Percentiles rank a stretch among this genome's conserved stretches.
Conservation (phyloP, 345 rosid species). For the Chamaenerion angustifolium region DNA sequence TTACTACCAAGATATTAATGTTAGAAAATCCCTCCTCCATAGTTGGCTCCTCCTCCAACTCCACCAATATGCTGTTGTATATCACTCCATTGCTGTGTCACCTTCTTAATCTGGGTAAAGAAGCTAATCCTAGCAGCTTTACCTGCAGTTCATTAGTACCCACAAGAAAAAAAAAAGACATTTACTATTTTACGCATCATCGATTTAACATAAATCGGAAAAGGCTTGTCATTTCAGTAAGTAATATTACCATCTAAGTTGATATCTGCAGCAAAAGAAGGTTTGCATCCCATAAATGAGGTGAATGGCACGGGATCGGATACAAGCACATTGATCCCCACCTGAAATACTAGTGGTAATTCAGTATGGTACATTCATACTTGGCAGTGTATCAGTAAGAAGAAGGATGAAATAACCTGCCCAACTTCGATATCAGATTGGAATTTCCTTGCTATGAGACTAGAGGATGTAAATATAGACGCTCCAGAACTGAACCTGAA, state of each 20-base stretch:
- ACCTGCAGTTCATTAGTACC: slow-evolving; percentile 18
- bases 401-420: slow-evolving; percentile 33
- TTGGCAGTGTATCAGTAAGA: too few species aligned
- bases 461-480: slow-evolving; percentile 70
- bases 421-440: slow-evolving; percentile 86
- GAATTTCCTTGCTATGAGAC: slow-evolving; percentile 88
- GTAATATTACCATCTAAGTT: slow-evolving; percentile 31
- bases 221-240: neutral
- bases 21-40: slow-evolving; percentile 2
- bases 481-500: slow-evolving; percentile 83
- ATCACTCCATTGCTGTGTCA: slow-evolving; percentile 41
- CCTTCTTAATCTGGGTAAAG: slow-evolving; percentile 42
- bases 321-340: slow-evolving; percentile 43
- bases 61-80: slow-evolving; percentile 10
- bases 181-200: too few species aligned
- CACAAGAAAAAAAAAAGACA: too few species aligned
- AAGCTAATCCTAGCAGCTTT: slow-evolving; percentile 30
- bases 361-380: too few species aligned
- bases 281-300: slow-evolving; percentile 26
- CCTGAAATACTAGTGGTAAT: slow-evolving; percentile 15
- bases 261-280: slow-evolving; percentile 35
- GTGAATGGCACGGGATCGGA: slow-evolving; percentile 30
- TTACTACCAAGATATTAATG: neutral
- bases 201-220: neutral
- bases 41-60: slow-evolving; percentile 2